Conservation (phyloP, 495 filamentous ascomycete genomes). For the Aspergillus baeticus region DNA sequence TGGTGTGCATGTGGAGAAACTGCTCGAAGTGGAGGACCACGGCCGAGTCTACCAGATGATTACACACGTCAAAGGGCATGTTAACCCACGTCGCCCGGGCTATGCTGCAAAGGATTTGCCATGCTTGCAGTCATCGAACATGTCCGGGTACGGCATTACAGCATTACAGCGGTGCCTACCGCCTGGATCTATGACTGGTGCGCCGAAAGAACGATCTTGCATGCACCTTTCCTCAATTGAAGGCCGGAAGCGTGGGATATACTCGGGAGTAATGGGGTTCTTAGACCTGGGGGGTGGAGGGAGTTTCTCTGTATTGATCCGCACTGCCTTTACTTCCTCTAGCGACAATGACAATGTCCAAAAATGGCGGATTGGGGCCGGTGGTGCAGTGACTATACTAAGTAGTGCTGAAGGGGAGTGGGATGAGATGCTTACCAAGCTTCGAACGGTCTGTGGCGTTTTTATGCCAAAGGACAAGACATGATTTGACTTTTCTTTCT, state of each 20-base stretch:
- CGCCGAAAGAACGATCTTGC: conserved; percentile 87
- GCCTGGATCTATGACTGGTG: conserved; percentile 93
- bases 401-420: conserved; percentile 77
- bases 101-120: conserved; percentile 35
- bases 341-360: conserved; percentile 53
- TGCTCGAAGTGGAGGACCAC: conserved; percentile 88
- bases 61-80: conserved; percentile 74
- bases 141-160: conserved; percentile 61
- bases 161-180: conserved; percentile 77
- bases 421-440: conserved; percentile 88
- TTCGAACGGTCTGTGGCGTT: conserved; percentile 61
- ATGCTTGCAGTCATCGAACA: conserved; percentile 34
- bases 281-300: conserved; percentile 81
- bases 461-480: conserved; percentile 30
- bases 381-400: conserved; percentile 81
- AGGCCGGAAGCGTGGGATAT: conserved; percentile 65
- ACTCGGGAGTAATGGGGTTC: conserved; percentile 87
- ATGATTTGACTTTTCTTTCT: conserved; percentile 12
- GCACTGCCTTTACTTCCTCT: conserved; percentile 67
- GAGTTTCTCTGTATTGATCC: conserved; percentile 86
- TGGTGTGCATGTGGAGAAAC: conserved; percentile 60
- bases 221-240: conserved; percentile 75
- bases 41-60: conserved; percentile 88
- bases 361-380: conserved; percentile 81
- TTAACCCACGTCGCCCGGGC: conserved; percentile 39